These are phyloP conservation scores for Udeniomyces megalosporus DNA, from an alignment of 768 basidiomycete species.

Conservation along the genomic window DNA sequence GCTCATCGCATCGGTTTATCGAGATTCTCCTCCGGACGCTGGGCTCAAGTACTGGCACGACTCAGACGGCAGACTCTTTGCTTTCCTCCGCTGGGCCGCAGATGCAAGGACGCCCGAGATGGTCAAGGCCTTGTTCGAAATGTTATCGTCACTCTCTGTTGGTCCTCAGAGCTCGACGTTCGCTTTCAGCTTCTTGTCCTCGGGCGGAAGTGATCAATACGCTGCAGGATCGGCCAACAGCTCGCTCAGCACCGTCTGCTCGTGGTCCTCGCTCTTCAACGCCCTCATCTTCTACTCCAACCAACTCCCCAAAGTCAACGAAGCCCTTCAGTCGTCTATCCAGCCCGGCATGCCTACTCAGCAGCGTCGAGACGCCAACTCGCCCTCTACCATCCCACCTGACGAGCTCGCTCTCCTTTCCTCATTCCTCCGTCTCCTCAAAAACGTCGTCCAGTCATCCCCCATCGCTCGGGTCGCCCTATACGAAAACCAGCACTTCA, in stretches of 20 bases:
- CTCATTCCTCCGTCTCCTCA: slow-evolving; percentile 62
- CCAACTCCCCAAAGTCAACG: slow-evolving; percentile 37
- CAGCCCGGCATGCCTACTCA: neutral
- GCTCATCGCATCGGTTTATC: slow-evolving; percentile 66
- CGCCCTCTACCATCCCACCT: slow-evolving; percentile 34
- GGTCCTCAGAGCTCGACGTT: slow-evolving; percentile 73
- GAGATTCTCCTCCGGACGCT: slow-evolving; percentile 52
- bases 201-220: slow-evolving; percentile 20
- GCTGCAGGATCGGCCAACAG: slow-evolving; percentile 26
- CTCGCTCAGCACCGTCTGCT: slow-evolving; percentile 38
- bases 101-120: slow-evolving; percentile 54
- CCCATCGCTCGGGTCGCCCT: slow-evolving; percentile 63
- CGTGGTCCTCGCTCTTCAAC: slow-evolving; percentile 62
- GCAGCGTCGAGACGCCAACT: slow-evolving; percentile 2
- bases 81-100: slow-evolving; percentile 79
- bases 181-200: slow-evolving; percentile 73
- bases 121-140: slow-evolving; percentile 69
- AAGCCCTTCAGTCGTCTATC: neutral
- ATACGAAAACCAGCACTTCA: slow-evolving; percentile 57
- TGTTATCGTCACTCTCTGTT: slow-evolving; percentile 67
- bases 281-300: slow-evolving; percentile 59
- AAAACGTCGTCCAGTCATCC: slow-evolving; percentile 57
- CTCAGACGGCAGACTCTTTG: slow-evolving; percentile 43
- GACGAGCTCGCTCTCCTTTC: slow-evolving; percentile 65
- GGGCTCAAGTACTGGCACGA: slow-evolving; percentile 72